A percentile compares a stretch with the other conserved stretches of the same genome.
Evolutionary conservation across 768 basidiomycete species (phyloP).

Genomic region (Tricholomella constricta): DNA sequence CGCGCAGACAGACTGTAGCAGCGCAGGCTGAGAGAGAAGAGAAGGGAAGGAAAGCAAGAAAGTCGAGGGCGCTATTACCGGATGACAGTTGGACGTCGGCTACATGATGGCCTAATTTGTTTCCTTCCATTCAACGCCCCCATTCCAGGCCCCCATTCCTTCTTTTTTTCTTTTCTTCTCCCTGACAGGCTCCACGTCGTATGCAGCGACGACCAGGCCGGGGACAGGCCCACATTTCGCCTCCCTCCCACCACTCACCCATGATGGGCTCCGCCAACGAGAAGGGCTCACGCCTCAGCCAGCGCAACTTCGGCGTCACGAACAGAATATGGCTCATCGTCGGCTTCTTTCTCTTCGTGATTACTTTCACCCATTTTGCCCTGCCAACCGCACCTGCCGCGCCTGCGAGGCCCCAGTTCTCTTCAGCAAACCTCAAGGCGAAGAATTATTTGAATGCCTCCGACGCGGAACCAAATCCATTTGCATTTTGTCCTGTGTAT

Average conservation of each 20-base stretch:
- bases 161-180: slow-evolving; percentile 20
- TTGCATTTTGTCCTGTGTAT: slow-evolving; percentile 88
- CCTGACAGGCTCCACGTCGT: slow-evolving; percentile 21
- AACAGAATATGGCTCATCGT: slow-evolving; percentile 72
- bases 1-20: neutral
- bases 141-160: slow-evolving; percentile 23
- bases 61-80: neutral
- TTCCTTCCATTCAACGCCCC: slow-evolving; percentile 20
- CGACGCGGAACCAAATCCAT: slow-evolving; percentile 66
- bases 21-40: neutral
- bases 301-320: slow-evolving; percentile 62
- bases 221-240: slow-evolving; percentile 58
- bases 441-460: slow-evolving; percentile 82
- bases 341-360: slow-evolving; percentile 51
- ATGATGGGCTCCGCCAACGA: slow-evolving; percentile 52
- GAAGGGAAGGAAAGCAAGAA: neutral
- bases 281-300: slow-evolving; percentile 52
- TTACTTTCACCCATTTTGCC: slow-evolving; percentile 59
- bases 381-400: slow-evolving; percentile 39
- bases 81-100: neutral
- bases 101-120: neutral
- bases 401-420: slow-evolving; percentile 30
- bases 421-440: slow-evolving; percentile 55
- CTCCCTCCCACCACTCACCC: slow-evolving; percentile 39
- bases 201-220: slow-evolving; percentile 64